Evolutionary conservation across 371 early-diverging fungal species (phyloP), one percentile per base, ranked within the genome.

Genomic region (Rhizomucor pusillus): DNA sequence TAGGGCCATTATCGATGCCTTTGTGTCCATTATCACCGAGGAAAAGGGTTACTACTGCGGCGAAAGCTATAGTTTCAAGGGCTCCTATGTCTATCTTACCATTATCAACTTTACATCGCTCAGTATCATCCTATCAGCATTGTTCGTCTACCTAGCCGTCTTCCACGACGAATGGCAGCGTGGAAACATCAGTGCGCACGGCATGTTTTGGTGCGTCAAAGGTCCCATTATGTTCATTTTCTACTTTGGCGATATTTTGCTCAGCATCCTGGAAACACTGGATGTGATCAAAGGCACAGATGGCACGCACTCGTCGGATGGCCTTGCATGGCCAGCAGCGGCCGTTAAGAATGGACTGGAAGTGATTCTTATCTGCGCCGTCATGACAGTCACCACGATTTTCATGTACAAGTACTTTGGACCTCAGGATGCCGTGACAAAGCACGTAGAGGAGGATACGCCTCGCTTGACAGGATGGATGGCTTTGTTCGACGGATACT

Each of bases 131-230:
- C 50, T 77, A 9, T 59, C 62, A 35, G 78, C 78, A 0, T 40
- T 77, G n/a, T 74, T 77, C 33, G 63, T 62, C 1, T 77, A 77
- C 46, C 43, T 77, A 34, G 67, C 78, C 12, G 65, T 77, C 11
- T 77, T 66, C 48, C 48, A 68, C 11, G 23, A 49, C 1, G 71
- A 77, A 54, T 77, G 71, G 73, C 62, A 74, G 41, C 60, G 65
- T 1, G 75, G 72, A 14, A 24, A 66, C 13, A 69, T 72, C 25
- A 46, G 53, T 5, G 75, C 75, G 1, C 78, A 77, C 44, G 73
- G 73, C 47, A 74, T 77, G 75, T 77, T 77, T 55, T 77, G 78
- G 78, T 77, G 71, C 39, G 75, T 77, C 54, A 77, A 77, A 39
- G 75, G 63, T 3, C 78, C 78, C 0, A 74, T 77, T 44, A 74